phyloP scores from a whole-genome alignment of 352 stramenopile genomes.

The Thalassiosira mediterranea region DNA sequence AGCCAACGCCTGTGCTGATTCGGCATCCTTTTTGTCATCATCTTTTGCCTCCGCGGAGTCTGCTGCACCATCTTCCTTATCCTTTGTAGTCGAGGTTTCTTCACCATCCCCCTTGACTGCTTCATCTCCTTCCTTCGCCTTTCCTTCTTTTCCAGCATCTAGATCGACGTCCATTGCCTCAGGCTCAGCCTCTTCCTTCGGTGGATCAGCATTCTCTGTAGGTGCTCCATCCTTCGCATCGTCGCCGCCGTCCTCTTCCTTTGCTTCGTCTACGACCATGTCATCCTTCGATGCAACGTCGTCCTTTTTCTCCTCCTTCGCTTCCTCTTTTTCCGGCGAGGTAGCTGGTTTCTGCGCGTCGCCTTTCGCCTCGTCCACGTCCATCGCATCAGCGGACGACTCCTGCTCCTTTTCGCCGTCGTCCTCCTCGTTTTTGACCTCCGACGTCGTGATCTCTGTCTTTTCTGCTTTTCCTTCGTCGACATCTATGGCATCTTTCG shows the following conservation, averaged over 20 bases:
- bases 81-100: too few relatives aligned
- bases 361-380: slow-evolving; percentile 2
- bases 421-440: too few relatives aligned
- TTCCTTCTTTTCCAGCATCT: too few relatives aligned
- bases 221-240: background rate
- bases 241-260: background rate
- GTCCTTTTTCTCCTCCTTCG: background rate
- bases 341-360: slow-evolving; percentile 8
- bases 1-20: too few relatives aligned
- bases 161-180: too few relatives aligned
- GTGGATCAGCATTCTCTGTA: too few relatives aligned
- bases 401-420: too few relatives aligned
- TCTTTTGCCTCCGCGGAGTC: background rate
- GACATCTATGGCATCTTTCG: slow-evolving; percentile 21
- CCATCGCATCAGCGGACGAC: slow-evolving; percentile 1
- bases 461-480: slow-evolving; percentile 10
- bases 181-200: too few relatives aligned
- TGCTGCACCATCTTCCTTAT: too few relatives aligned
- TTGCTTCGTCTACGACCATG: background rate
- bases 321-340: slow-evolving; percentile 11
- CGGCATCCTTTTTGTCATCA: background rate
- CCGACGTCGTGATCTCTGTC: too few relatives aligned
- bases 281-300: slow-evolving; percentile 2
- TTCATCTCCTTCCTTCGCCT: too few relatives aligned
- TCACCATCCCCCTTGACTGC: too few relatives aligned